Evolutionary conservation across 306 rosid genomes (phyloP).

Genomic region (Pterocarpus macrocarpus): DNA sequence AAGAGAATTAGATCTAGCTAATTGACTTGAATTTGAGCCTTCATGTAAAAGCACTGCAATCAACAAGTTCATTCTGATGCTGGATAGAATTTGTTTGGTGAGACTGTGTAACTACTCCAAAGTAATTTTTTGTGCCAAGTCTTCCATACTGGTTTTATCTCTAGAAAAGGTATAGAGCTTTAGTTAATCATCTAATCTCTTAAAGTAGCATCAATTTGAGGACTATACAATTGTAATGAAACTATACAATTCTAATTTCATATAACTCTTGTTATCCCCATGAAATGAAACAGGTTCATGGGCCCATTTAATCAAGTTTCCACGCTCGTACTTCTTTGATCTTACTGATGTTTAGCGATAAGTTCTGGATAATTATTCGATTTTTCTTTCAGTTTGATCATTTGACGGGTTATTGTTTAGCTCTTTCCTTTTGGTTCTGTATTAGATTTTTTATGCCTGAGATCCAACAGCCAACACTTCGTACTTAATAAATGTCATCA

Average conservation of each 20-base stretch:
- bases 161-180: constrained; percentile 42
- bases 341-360: neutral
- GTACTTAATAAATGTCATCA: constrained; percentile 37
- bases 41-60: constrained; percentile 41
- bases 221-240: constrained; percentile 33
- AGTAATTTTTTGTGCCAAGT: constrained; percentile 38
- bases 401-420: constrained; percentile 32
- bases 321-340: constrained; percentile 25
- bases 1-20: constrained; percentile 81
- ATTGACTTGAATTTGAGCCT: constrained; percentile 45
- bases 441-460: constrained; percentile 23
- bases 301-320: constrained; percentile 40
- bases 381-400: constrained; percentile 35
- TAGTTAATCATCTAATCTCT: constrained; percentile 43
- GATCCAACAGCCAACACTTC: constrained; percentile 23
- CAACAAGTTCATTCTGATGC: constrained; percentile 33
- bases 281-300: constrained; percentile 42
- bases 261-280: constrained; percentile 37
- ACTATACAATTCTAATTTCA: constrained; percentile 49
- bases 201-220: constrained; percentile 41
- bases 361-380: constrained; percentile 33
- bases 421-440: constrained; percentile 31
- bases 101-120: constrained; percentile 46
- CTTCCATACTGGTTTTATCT: constrained; percentile 38
- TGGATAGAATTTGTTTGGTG: constrained; percentile 48